phyloP scores from a whole-genome alignment of 257 asterid species.

The Ophiorrhiza pumila region DNA sequence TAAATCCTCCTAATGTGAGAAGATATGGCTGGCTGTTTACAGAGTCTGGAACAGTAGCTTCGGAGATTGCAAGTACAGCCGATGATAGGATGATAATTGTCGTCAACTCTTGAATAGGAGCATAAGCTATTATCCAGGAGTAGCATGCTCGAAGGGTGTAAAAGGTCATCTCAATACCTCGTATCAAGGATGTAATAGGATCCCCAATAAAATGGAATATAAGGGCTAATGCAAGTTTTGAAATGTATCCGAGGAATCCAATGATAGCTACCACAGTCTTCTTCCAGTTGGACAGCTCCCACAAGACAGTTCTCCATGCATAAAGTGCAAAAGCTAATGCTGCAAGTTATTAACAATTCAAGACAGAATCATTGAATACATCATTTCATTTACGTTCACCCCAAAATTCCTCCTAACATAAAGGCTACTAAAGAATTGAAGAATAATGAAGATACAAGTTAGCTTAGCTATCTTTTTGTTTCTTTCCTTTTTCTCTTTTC shows the following conservation, averaged over 20 bases:
- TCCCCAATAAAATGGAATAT: slow-evolving; percentile 59
- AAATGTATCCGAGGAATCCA: slow-evolving; percentile 40
- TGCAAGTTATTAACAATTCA: slow-evolving; percentile 29
- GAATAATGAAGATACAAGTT: background rate
- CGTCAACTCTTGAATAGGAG: slow-evolving; percentile 72
- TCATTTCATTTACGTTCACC: background rate
- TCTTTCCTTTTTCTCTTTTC: background rate
- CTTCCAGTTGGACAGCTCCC: slow-evolving; percentile 89
- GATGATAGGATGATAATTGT: slow-evolving; percentile 68
- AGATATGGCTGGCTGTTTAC: slow-evolving; percentile 71
- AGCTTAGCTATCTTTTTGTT: background rate
- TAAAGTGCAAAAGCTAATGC: slow-evolving; percentile 61
- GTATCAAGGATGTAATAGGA: slow-evolving; percentile 55
- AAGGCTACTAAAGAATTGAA: background rate
- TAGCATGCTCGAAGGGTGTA: slow-evolving; percentile 63
- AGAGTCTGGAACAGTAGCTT: slow-evolving; percentile 73
- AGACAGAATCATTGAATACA: background rate
- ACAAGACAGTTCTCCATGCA: slow-evolving; percentile 81
- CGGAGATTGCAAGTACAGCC: slow-evolving; percentile 55
- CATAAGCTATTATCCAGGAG: slow-evolving; percentile 68
- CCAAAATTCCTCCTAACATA: no score
- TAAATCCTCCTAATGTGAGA: slow-evolving; percentile 66
- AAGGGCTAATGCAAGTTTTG: slow-evolving; percentile 49
- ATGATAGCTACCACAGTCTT: slow-evolving; percentile 29
- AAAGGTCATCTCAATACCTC: slow-evolving; percentile 48